phyloP scores from a whole-genome alignment of 768 basidiomycete species.

The Boletellus ananiceps region DNA sequence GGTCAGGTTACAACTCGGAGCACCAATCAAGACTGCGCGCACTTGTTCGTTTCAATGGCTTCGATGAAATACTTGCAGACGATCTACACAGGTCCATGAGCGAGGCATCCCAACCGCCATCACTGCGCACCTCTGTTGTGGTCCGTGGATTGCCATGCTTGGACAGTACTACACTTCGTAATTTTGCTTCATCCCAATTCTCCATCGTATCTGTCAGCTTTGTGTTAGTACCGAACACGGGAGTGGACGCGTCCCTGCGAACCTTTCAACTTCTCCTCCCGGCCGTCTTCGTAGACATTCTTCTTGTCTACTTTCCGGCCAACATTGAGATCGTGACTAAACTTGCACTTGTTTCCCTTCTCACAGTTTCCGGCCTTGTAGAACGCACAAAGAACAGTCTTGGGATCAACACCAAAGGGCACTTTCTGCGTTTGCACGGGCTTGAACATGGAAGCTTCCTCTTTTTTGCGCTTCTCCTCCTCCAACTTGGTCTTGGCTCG shows the following conservation, averaged over 20 bases:
- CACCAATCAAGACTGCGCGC: constrained; percentile 13
- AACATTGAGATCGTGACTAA: constrained; percentile 88
- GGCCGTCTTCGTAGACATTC: constrained; percentile 84
- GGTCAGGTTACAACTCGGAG: neutral
- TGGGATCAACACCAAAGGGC: constrained; percentile 94
- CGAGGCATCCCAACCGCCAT: neutral
- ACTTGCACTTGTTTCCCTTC: constrained; percentile 95
- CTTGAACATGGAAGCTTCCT: constrained; percentile 79
- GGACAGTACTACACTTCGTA: constrained; percentile 79
- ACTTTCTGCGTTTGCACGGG: constrained; percentile 81
- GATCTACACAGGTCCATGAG: constrained; percentile 50
- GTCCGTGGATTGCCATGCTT: constrained; percentile 90
- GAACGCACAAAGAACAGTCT: constrained; percentile 88
- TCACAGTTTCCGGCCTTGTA: constrained; percentile 92
- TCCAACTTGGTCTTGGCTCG: constrained; percentile 71
- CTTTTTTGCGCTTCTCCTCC: constrained; percentile 79
- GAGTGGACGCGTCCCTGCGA: constrained; percentile 18
- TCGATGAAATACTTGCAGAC: constrained; percentile 98
- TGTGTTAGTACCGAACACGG: neutral
- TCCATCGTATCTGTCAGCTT: constrained; percentile 85
- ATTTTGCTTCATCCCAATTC: constrained; percentile 93
- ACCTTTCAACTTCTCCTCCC: constrained; percentile 80
- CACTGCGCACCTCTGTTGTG: constrained; percentile 72
- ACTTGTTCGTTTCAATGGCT: constrained; percentile 90
- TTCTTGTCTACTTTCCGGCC: constrained; percentile 93